A percentile compares a stretch with the other conserved stretches of the same genome.
phyloP scores from a whole-genome alignment of 1,284 basidiomycete species.

The Moesziomyces antarcticus region DNA sequence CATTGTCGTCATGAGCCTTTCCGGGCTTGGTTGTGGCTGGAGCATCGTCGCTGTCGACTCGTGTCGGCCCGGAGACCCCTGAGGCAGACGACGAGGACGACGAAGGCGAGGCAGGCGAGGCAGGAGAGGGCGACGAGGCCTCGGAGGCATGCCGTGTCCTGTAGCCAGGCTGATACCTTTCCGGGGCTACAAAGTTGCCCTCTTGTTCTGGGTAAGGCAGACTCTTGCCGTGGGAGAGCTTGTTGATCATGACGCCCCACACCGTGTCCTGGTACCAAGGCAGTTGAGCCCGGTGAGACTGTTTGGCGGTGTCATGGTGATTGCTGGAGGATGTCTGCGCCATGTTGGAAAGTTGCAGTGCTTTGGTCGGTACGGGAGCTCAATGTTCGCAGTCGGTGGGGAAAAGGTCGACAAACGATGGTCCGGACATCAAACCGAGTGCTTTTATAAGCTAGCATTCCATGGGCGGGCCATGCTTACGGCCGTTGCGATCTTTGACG shows the following conservation, averaged over 20 bases:
- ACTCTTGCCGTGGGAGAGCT: constrained; percentile 26
- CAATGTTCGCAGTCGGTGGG: too few relatives aligned
- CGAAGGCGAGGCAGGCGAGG: neutral
- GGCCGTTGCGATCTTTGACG: neutral
- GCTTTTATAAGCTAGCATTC: neutral
- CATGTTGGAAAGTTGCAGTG: neutral
- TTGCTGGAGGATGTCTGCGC: constrained; percentile 10
- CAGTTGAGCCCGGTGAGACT: constrained; percentile 14
- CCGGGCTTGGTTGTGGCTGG: constrained; percentile 67
- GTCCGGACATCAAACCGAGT: too few relatives aligned
- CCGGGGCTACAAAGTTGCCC: constrained; percentile 31
- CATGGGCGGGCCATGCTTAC: neutral
- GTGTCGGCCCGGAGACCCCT: constrained; percentile 9
- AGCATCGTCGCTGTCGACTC: neutral
- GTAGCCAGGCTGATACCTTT: constrained; percentile 39
- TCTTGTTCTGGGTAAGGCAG: constrained; percentile 37
- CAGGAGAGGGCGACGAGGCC: neutral
- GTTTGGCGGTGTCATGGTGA: constrained; percentile 18
- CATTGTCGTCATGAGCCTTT: constrained; percentile 68
- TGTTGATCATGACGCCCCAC: constrained; percentile 33
- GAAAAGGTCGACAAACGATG: too few relatives aligned
- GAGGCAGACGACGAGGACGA: constrained; percentile 2
- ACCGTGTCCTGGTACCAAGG: constrained; percentile 47
- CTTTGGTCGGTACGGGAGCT: too few relatives aligned
- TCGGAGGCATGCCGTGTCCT: constrained; percentile 7